Evolutionary conservation across 1,139 yeast genomes (phyloP), one percentile per base, ranked within the genome.

Genomic region (Yamadazyma songkhlaensis): DNA sequence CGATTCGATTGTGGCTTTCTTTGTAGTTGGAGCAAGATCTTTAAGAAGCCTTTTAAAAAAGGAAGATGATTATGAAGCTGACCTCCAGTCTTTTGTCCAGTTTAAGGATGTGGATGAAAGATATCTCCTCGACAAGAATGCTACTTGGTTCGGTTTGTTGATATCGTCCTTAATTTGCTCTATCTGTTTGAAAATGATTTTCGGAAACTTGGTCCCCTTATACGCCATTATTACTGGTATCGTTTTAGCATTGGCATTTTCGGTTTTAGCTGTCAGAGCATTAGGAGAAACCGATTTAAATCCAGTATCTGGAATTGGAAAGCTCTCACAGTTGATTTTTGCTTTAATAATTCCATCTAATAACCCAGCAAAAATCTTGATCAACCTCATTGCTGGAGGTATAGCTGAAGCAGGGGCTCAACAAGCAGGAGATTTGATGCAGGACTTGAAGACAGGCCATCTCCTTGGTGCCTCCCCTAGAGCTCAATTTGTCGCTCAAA

Each of bases 341-440:
- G 96, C 97, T 0, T 55, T 86, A 7, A 72, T 90, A 4, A 72
- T 89, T n/a, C 95, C 97, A 1, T 69, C 70, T 11, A 61, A 70
- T 34, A 85, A 83, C 44, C 95, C 95, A 1, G 89, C 94, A 2
- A 79, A 87, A 11, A 85, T 92, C 3, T 65, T 92, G 29, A 81
- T 89, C 35, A 92, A 92, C 55, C 67, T 92, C 38, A 83, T 92
- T 3, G 96, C 97, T 3, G 98, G 98, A 11, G 97, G 96, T 6
- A 82, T 92, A 25, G 95, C 97, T 1, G 98, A 92, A 62, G 97
- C 98, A 1, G 97, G 98, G 6, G 97, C 98, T 2, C 97, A 92
- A 60, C 98, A 92, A 60, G 97, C 97, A 1, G 98, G 98, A 11
- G 98, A 92, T 62, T 69, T 92, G 54, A 87, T 90, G 96, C 97